A percentile compares a stretch with the other conserved stretches of the same genome.
phyloP scores from a whole-genome alignment of 257 asterid genomes.

The Forsythia viridissima region DNA sequence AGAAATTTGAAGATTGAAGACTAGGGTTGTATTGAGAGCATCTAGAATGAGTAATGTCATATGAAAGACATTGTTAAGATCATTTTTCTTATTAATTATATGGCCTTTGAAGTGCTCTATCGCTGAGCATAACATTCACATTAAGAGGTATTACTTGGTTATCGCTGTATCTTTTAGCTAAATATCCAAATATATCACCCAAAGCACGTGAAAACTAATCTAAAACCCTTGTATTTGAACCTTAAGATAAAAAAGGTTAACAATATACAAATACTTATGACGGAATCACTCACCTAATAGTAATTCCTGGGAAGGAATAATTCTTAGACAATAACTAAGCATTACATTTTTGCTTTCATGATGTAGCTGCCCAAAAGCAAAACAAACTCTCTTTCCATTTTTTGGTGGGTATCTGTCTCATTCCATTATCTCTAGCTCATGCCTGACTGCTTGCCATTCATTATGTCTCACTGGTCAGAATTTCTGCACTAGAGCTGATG shows the following conservation, averaged over 20 bases:
- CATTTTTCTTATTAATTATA: background rate
- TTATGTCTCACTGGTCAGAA: slow-evolving; percentile 42
- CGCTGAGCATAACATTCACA: background rate
- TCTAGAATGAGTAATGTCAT: slow-evolving; percentile 5
- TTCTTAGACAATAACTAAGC: background rate
- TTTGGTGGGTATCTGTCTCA: slow-evolving; percentile 7
- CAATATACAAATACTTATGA: background rate
- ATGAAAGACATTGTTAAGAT: background rate
- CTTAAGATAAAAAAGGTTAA: background rate
- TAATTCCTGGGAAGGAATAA: background rate
- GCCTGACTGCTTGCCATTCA: background rate
- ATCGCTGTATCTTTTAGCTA: background rate
- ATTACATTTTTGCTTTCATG: background rate
- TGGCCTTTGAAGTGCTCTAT: slow-evolving; percentile 2
- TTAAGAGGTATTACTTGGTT: background rate
- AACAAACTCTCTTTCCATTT: background rate
- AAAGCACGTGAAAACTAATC: slow-evolving; percentile 9
- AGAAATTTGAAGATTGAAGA: background rate
- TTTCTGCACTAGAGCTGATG: slow-evolving; percentile 56
- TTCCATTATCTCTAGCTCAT: slow-evolving; percentile 23
- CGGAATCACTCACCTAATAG: background rate
- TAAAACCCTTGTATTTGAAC: slow-evolving; percentile 2
- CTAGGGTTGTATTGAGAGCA: slow-evolving; percentile 7
- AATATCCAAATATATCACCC: slow-evolving; percentile 15
- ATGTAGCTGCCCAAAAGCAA: background rate